Evolutionary conservation across 495 filamentous ascomycete species (phyloP).

Genomic region (Apiosordaria backusii): DNA sequence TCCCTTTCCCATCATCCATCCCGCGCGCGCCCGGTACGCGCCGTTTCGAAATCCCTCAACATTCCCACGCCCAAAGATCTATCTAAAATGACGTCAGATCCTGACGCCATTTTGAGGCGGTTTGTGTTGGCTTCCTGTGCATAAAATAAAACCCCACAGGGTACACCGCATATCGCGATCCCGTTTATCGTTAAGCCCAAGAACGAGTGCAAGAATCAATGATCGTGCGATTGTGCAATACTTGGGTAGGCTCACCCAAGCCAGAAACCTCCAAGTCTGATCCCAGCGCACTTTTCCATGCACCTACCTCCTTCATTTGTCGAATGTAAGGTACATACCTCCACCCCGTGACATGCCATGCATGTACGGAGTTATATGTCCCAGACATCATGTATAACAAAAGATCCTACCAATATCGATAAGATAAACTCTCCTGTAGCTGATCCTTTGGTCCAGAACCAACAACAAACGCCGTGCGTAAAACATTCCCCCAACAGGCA

Average conservation of each 20-base stretch:
- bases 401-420: no score
- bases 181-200: background rate
- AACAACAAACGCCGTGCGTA: no score
- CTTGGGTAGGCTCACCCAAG: no score
- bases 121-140: background rate
- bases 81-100: background rate
- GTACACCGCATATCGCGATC: background rate
- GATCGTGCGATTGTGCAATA: no score
- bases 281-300: background rate
- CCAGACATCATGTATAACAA: no score
- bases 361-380: background rate
- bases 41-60: background rate
- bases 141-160: background rate
- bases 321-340: no score
- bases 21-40: background rate
- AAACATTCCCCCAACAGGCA: no score
- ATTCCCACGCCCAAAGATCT: no score
- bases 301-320: background rate
- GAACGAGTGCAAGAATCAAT: no score
- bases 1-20: background rate
- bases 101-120: background rate
- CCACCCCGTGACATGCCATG: background rate
- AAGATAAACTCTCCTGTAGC: no score
- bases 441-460: no score
- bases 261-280: no score